Evolutionary conservation across 2,329 filamentous ascomycete species (phyloP).

Genomic region (Herpotrichia juniperi): DNA sequence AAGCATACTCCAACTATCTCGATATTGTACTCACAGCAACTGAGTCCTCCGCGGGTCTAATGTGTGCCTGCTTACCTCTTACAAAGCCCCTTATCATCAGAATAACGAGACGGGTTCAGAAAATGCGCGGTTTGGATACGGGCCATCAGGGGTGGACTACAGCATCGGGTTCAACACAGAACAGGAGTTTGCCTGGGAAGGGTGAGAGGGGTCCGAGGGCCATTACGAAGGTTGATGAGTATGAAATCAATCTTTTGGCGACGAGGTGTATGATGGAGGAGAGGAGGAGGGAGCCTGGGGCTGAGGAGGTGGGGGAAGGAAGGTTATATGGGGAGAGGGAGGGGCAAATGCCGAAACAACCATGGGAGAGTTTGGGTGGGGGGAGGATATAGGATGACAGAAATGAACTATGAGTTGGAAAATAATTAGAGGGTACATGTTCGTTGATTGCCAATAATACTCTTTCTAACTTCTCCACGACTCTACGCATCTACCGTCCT

Average conservation of each 20-base stretch:
- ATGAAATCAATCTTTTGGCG: constrained; percentile 9
- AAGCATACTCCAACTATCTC: constrained; percentile 16
- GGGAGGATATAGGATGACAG: background rate
- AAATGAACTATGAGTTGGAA: background rate
- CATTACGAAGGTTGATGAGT: constrained; percentile 8
- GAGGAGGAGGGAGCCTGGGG: background rate
- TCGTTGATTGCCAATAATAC: no score
- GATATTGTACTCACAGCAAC: constrained; percentile 11
- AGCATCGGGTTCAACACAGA: background rate
- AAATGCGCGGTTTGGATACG: constrained; percentile 4
- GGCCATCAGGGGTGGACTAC: constrained; percentile 12
- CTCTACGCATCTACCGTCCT: background rate
- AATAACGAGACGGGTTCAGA: constrained; percentile 5
- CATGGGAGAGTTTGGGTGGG: background rate
- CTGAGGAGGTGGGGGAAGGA: background rate
- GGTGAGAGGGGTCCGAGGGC: background rate
- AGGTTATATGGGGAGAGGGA: background rate
- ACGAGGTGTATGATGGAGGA: background rate
- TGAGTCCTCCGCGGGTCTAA: constrained; percentile 10
- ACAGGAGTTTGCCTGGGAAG: background rate
- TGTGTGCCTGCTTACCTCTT: constrained; percentile 12
- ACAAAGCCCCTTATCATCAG: constrained; percentile 9
- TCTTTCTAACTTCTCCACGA: background rate
- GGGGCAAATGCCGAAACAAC: background rate
- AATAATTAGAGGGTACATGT: no score